Conservation (phyloP, 2,329 filamentous ascomycete species). For the Cladosporium oxysporum region DNA sequence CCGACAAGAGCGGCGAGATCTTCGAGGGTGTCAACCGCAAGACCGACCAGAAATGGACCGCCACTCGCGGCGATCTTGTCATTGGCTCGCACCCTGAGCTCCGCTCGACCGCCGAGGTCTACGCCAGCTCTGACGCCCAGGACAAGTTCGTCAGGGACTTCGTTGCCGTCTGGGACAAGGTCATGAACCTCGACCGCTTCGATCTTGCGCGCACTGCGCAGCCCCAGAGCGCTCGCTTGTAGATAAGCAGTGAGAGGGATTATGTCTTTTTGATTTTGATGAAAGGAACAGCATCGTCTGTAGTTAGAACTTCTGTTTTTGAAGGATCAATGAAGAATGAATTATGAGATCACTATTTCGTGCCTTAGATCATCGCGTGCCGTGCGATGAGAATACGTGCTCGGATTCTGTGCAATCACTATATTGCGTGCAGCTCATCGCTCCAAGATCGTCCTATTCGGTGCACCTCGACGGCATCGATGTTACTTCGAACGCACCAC, state of each 20-base stretch:
- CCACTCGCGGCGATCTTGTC: conserved; percentile 67
- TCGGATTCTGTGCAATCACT: neutral
- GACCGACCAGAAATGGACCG: conserved; percentile 68
- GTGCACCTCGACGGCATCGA: neutral
- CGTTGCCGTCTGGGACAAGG: conserved; percentile 70
- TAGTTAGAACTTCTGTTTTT: conserved; percentile 7
- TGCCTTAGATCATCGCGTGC: neutral
- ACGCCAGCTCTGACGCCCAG: conserved; percentile 60
- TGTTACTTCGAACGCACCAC: too few species aligned
- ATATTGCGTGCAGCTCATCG: neutral
- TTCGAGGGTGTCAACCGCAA: conserved; percentile 68
- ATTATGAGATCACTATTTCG: neutral
- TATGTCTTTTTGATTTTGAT: neutral
- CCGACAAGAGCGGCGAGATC: conserved; percentile 53
- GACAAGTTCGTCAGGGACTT: conserved; percentile 73
- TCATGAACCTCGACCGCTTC: conserved; percentile 72
- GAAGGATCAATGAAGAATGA: conserved; percentile 14
- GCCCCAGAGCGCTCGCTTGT: conserved; percentile 22
- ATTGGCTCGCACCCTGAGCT: conserved; percentile 75
- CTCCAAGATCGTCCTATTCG: neutral
- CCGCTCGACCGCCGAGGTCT: conserved; percentile 69
- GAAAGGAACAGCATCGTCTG: neutral
- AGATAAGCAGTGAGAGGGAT: conserved; percentile 1
- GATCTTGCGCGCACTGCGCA: conserved; percentile 47
- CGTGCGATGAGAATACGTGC: neutral